Conservation (phyloP, 202 grass and related monocot genomes). For the Schoenoplectus tabernaemontani region DNA sequence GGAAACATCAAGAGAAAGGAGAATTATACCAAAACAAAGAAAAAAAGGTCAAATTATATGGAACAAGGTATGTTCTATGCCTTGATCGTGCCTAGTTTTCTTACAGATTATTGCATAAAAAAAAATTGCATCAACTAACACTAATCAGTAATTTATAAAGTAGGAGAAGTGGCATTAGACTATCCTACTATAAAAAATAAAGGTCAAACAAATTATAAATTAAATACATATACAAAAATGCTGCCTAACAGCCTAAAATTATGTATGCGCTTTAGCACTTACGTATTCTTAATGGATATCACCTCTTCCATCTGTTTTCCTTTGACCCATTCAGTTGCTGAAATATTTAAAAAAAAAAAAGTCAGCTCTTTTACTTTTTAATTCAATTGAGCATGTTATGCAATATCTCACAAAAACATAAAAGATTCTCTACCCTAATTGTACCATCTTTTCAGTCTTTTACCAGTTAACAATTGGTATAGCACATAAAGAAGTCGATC, state of each 20-base stretch:
- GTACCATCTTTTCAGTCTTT: not conserved
- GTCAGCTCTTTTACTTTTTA: not conserved
- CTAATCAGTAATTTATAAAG: too few relatives aligned
- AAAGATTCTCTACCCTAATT: not conserved
- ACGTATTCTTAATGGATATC: conserved; percentile 91
- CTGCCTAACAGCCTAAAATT: not conserved
- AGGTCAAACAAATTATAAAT: not conserved
- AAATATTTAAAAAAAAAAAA: conserved; percentile 22
- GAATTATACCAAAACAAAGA: conserved; percentile 3
- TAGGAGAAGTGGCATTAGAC: not conserved
- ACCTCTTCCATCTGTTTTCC: conserved; percentile 93
- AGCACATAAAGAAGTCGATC: too few relatives aligned
- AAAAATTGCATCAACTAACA: too few relatives aligned
- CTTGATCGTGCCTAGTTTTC: too few relatives aligned
- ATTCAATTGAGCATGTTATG: not conserved
- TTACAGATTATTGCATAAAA: too few relatives aligned
- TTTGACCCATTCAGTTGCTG: conserved; percentile 98
- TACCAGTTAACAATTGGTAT: not conserved
- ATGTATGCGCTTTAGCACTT: too few relatives aligned
- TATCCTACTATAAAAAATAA: not conserved
- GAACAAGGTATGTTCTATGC: too few relatives aligned
- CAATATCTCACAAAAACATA: not conserved
- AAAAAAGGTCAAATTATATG: not conserved
- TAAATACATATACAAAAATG: not conserved
- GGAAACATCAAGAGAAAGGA: not conserved